Evolutionary conservation across 768 basidiomycete genomes (phyloP).

Genomic region (Termitomyces sp.): DNA sequence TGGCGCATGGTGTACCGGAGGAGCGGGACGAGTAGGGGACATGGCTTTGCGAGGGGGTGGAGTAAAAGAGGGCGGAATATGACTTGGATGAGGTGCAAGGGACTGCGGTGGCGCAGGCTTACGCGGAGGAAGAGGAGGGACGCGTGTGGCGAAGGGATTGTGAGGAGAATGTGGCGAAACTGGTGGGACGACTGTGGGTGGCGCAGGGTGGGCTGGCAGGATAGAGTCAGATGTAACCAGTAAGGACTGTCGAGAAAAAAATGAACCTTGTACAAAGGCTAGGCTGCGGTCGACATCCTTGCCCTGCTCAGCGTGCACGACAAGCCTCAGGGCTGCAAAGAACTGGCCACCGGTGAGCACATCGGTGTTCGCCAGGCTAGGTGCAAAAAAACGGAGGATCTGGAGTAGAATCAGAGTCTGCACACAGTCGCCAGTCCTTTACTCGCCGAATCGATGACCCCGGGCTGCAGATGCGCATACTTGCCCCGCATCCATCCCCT

Average conservation of each 20-base stretch:
- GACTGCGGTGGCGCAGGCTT: slow-evolving; percentile 26
- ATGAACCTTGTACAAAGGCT: slow-evolving; percentile 72
- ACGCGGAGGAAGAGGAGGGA: slow-evolving; percentile 49
- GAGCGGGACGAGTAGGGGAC: slow-evolving; percentile 10
- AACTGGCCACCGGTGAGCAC: slow-evolving; percentile 64
- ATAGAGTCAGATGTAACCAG: background rate
- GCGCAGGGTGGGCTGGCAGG: slow-evolving; percentile 14
- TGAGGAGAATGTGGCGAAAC: slow-evolving; percentile 20
- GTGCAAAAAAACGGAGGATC: slow-evolving; percentile 64
- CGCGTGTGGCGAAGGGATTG: slow-evolving; percentile 33
- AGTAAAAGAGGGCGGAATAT: slow-evolving; percentile 17
- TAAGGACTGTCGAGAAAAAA: background rate
- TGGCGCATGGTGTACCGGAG: background rate
- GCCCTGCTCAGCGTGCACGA: slow-evolving; percentile 55
- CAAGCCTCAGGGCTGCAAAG: slow-evolving; percentile 67
- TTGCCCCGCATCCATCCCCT: slow-evolving; percentile 73
- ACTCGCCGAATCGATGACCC: slow-evolving; percentile 52
- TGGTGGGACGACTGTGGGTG: slow-evolving; percentile 6
- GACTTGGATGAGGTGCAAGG: slow-evolving; percentile 31
- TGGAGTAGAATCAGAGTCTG: slow-evolving; percentile 18
- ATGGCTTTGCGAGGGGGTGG: slow-evolving; percentile 15
- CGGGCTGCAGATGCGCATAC: slow-evolving; percentile 46
- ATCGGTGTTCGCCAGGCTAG: slow-evolving; percentile 46
- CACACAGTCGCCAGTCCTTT: background rate
- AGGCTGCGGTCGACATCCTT: slow-evolving; percentile 57